Base-by-base conservation (phyloP, 2,329 filamentous ascomycete genomes). In the Paracorniculantispora psalliotae region DNA sequence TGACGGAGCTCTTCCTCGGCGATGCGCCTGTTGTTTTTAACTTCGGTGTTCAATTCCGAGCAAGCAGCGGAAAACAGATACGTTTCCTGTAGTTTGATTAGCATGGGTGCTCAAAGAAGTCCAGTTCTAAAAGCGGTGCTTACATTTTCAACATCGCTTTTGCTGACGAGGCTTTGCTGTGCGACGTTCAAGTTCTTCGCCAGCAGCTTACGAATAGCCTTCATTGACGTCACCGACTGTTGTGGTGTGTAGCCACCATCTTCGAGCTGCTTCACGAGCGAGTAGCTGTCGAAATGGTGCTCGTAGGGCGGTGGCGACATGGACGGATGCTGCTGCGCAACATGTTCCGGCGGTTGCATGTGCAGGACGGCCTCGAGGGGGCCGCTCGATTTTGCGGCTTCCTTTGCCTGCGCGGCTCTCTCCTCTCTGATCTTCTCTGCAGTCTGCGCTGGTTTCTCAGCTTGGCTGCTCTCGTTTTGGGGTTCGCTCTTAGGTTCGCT, bases 211-310 rank as follows among this genome's bases (percentile, higher is more conserved):
- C 93, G 86, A 59, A 97, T 86, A 6, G 89, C 91, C 77, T 97
- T 97, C 94, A 99, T 99, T 54, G 91, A 80, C 6, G 87, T 91
- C 53, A 92, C 85, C 26, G 91, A 86, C 73, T 97, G 93, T 0
- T 80, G 81, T 47, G 83, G 79, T 1, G 83, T 85, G 73, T 92
- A 97, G 0, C 88, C 89, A 13, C 86, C 86, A 19, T 86, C 81
- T 55, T 87, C 81, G 17, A 99, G 84, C 66, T 91, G 85, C 68
- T 89, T 88, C 17, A 97, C 94, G 5, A 97, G 82, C 15, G 86
- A 87, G 73, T 94, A 99, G 25, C 88, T 96, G 75, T 99, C 93
- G 73, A 99, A 99, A 75, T 97, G 92, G 75, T 99, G 94, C 35
- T 96, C 86, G 69, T 96, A 96, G 1, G 87, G 89, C 8, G 90